Percentiles rank a stretch among this genome's conserved stretches.
Evolutionary conservation across 768 basidiomycete genomes (phyloP).

Genomic region (Termitomyces sp.): DNA sequence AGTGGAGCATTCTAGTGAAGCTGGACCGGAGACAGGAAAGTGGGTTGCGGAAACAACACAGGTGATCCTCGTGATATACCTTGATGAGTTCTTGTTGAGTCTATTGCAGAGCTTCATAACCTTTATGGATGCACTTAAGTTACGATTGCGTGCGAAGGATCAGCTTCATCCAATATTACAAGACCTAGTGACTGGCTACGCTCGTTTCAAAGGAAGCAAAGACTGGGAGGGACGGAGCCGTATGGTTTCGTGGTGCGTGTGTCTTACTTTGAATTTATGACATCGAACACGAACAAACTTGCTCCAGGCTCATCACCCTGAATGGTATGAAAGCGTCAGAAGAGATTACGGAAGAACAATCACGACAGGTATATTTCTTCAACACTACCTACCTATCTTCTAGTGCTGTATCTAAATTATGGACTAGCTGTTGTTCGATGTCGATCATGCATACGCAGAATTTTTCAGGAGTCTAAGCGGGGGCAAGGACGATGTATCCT

Average conservation of each 20-base stretch:
- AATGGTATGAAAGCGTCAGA: slow-evolving; percentile 98
- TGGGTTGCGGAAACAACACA: slow-evolving; percentile 98
- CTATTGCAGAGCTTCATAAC: slow-evolving; percentile 87
- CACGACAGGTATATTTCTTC: slow-evolving; percentile 67
- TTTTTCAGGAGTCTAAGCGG: slow-evolving; percentile 77
- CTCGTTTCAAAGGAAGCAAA: slow-evolving; percentile 89
- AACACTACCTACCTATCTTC: neutral
- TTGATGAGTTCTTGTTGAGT: neutral
- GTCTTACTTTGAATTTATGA: neutral
- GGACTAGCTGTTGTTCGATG: slow-evolving; percentile 85
- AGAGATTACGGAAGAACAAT: slow-evolving; percentile 93
- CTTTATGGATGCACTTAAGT: slow-evolving; percentile 95
- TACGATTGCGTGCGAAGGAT: slow-evolving; percentile 93
- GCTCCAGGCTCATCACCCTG: slow-evolving; percentile 83
- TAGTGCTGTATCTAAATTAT: neutral
- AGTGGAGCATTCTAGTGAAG: slow-evolving; percentile 91
- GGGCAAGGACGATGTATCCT: slow-evolving; percentile 31
- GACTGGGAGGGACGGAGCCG: slow-evolving; percentile 96
- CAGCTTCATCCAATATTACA: slow-evolving; percentile 93
- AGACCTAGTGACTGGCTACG: slow-evolving; percentile 93
- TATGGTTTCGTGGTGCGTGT: slow-evolving; percentile 85
- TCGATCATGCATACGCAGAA: slow-evolving; percentile 93
- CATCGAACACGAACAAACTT: neutral
- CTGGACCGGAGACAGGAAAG: slow-evolving; percentile 89
- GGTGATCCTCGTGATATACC: slow-evolving; percentile 34